Conservation (phyloP, 2,329 filamentous ascomycete genomes). For the Alternaria panax region DNA sequence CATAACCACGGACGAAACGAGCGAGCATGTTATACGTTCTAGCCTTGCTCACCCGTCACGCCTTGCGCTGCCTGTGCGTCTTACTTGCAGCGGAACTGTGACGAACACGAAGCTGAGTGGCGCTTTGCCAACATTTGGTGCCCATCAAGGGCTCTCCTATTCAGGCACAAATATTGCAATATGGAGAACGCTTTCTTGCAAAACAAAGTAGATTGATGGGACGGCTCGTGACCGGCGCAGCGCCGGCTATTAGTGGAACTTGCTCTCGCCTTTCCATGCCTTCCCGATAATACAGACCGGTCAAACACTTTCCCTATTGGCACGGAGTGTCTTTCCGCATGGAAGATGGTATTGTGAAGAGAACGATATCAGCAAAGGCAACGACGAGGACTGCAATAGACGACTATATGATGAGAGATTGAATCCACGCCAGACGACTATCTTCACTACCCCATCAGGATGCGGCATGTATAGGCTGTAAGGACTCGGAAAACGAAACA, state of each 20-base stretch:
- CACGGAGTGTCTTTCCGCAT: neutral
- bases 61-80: conserved; percentile 2
- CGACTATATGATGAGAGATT: neutral
- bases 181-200: neutral
- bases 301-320: neutral
- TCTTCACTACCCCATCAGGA: neutral
- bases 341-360: neutral
- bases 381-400: neutral
- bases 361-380: neutral
- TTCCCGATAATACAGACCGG: conserved; percentile 4
- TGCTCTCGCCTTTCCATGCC: neutral
- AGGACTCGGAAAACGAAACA: neutral
- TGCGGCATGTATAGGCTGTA: neutral
- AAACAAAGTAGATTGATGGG: conserved; percentile 1
- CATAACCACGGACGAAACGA: neutral
- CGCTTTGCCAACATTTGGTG: neutral
- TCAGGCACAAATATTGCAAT: neutral
- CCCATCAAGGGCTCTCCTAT: neutral
- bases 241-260: conserved; percentile 8
- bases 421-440: neutral
- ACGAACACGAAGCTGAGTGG: conserved; percentile 1
- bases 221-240: conserved; percentile 8
- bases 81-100: conserved; percentile 8
- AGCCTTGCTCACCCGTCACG: neutral
- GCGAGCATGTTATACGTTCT: neutral